Percentiles rank a stretch among this genome's conserved stretches.
Conservation (phyloP, 805 yeast species). For the Pichia ethanolica region DNA sequence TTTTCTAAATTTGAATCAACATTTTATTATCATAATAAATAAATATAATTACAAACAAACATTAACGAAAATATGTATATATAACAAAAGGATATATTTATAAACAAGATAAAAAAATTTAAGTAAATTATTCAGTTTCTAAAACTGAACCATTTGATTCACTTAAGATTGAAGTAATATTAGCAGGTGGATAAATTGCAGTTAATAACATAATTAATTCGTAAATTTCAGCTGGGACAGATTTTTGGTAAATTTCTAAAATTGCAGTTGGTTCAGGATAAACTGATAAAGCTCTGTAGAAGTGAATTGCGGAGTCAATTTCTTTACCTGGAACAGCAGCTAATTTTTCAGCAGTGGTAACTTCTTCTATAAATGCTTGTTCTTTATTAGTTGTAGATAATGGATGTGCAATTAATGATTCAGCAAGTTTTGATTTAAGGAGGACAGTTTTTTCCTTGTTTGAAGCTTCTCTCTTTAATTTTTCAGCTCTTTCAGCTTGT, state of each 20-base stretch:
- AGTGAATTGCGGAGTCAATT: slow-evolving; percentile 78
- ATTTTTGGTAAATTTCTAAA: slow-evolving; percentile 81
- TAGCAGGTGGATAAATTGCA: slow-evolving; percentile 82
- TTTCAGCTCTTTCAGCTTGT: slow-evolving; percentile 51
- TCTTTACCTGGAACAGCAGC: slow-evolving; percentile 60
- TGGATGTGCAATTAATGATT: slow-evolving; percentile 64
- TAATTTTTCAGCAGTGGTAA: slow-evolving; percentile 78
- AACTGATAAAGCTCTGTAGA: slow-evolving; percentile 87
- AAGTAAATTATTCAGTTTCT: slow-evolving; percentile 11
- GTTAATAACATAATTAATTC: slow-evolving; percentile 83
- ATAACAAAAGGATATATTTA: no score
- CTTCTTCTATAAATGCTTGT: slow-evolving; percentile 72
- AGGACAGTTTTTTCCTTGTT: slow-evolving; percentile 54
- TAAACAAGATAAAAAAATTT: not conserved
- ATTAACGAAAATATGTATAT: no score
- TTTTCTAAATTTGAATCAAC: no score
- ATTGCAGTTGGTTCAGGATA: slow-evolving; percentile 94
- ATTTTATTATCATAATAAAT: no score
- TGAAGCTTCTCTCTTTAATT: slow-evolving; percentile 46
- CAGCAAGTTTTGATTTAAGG: slow-evolving; percentile 53
- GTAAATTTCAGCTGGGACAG: slow-evolving; percentile 74
- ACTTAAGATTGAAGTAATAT: slow-evolving; percentile 61
- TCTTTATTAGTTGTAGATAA: slow-evolving; percentile 62
- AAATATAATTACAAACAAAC: no score
- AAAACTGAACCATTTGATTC: slow-evolving; percentile 25